Conservation (phyloP, 23 red algal species). For the Gracilaria vermiculophylla region DNA sequence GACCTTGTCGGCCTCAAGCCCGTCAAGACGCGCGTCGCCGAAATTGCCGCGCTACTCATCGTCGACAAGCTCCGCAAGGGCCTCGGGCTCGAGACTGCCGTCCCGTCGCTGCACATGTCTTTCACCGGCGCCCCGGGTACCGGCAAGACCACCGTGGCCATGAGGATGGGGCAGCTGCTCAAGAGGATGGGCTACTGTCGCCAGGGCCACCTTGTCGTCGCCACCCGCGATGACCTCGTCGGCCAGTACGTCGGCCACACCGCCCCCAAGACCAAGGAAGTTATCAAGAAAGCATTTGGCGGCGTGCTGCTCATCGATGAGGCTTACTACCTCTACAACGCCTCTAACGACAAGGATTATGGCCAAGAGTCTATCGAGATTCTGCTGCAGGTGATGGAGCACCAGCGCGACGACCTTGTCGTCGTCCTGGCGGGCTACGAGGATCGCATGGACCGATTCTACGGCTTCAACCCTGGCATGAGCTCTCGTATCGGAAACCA, state of each 20-base stretch:
- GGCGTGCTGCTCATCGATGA: constrained; percentile 97
- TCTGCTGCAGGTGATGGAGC: constrained; percentile 96
- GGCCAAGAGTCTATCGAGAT: constrained; percentile 98
- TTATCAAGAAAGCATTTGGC: constrained; percentile 97
- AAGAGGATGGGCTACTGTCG: constrained; percentile 94
- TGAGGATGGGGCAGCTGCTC: constrained; percentile 97
- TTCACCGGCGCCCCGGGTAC: constrained; percentile 97
- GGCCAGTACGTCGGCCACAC: constrained; percentile 99
- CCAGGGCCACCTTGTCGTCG: constrained; percentile 84
- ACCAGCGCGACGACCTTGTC: constrained; percentile 84
- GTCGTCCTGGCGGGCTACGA: constrained; percentile 95
- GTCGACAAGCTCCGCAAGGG: constrained; percentile 90
- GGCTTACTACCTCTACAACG: constrained; percentile 99
- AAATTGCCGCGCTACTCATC: constrained; percentile 98
- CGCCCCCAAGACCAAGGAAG: constrained; percentile 99
- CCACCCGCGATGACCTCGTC: constrained; percentile 97
- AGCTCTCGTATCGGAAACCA: constrained; percentile 95
- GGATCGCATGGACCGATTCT: constrained; percentile 99
- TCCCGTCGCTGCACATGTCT: constrained; percentile 97
- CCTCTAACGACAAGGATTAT: constrained; percentile 98
- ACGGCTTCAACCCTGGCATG: constrained; percentile 94
- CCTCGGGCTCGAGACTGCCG: constrained; percentile 80
- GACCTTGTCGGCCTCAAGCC: constrained; percentile 94
- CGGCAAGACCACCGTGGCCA: constrained; percentile 99
- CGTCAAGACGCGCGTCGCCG: constrained; percentile 89